Evolutionary conservation across 306 rosid species (phyloP), one percentile per base, ranked within the genome.

Genomic region (Acacia acuminata): DNA sequence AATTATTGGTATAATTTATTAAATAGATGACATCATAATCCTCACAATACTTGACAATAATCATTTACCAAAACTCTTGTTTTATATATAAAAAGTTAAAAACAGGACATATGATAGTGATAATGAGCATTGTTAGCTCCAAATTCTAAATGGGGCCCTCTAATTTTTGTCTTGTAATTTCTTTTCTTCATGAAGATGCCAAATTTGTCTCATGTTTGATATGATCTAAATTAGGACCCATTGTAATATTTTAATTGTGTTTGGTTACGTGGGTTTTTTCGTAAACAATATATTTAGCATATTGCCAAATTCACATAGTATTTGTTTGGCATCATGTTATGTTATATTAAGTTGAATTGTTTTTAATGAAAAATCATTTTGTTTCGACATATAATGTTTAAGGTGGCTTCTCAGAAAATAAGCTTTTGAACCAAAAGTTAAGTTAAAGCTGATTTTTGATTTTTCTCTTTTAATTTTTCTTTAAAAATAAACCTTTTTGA

Each of bases 91-190:
- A n/a, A n/a, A n/a, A n/a, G n/a, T 30, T 17, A 1, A 42, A 27
- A 27, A 44, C 45, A 77, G 56, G 70, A 78, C 77, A 67, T 5
- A 6, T 73, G 66, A 58, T 9, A 22, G 7, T 58, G 65, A 51
- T 64, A 76, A n/a, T n/a, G n/a, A 60, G 30, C 16, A 60, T 61
- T 4, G 82, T 79, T 82, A 82, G 84, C 68, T 82, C 50, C 79
- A 81, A 56, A 55, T 83, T 77, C 55, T 10, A 12, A 45, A 45
- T 44, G 79, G 84, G 65, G 2, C 74, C 80, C 65, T 19, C 77
- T 20, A 40, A 10, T 69, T 70, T 69, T 70, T 68, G 48, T 68
- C 73, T 42, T 20, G 8, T 42, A 66, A 66, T 69, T 69, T n/a
- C 34, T 38, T 38, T 51, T 15, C 51, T 67, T 51, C 44, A 4